Conservation (phyloP, 306 rosid genomes). For the Vicia faba region DNA sequence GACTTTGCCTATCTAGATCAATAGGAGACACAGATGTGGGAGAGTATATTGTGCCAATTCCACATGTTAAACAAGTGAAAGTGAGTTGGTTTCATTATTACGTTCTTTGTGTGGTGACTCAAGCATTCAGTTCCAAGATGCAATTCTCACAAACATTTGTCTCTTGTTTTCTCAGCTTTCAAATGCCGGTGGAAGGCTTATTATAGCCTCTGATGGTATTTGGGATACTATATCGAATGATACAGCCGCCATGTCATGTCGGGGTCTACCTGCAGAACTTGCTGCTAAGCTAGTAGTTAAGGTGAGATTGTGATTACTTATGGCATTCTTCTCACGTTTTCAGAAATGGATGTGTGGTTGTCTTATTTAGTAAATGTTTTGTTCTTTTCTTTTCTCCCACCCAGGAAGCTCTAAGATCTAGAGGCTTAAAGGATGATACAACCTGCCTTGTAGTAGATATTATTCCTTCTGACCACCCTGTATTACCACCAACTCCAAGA, state of each 20-base stretch:
- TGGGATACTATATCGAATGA: slow-evolving; percentile 97
- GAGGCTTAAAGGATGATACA: slow-evolving; percentile 99
- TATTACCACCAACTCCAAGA: slow-evolving; percentile 68
- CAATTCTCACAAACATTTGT: slow-evolving; percentile 31
- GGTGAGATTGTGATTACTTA: slow-evolving; percentile 66
- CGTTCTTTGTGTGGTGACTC: slow-evolving; percentile 24
- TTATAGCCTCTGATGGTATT: slow-evolving; percentile 98
- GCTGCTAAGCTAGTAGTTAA: slow-evolving; percentile 98
- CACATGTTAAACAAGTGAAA: slow-evolving; percentile 99
- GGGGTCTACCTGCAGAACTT: slow-evolving; percentile 96
- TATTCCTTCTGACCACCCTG: slow-evolving; percentile 79
- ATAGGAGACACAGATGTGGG: slow-evolving; percentile 99
- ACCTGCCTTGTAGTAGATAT: slow-evolving; percentile 97
- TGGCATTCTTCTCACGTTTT: slow-evolving; percentile 18
- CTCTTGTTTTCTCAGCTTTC: slow-evolving; percentile 67
- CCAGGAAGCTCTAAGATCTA: slow-evolving; percentile 93
- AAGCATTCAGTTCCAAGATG: slow-evolving; percentile 16
- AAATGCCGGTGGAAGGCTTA: slow-evolving; percentile 89
- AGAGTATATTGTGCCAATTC: slow-evolving; percentile 93
- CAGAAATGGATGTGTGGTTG: slow-evolving; percentile 21
- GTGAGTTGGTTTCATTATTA: slow-evolving; percentile 45
- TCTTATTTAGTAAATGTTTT: slow-evolving; percentile 26
- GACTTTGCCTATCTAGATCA: slow-evolving; percentile 95
- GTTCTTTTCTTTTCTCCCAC: slow-evolving; percentile 41
- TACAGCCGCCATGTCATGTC: slow-evolving; percentile 82